Evolutionary conservation across 2,329 filamentous ascomycete genomes (phyloP).

Genomic region (Claviceps lovelessii): DNA sequence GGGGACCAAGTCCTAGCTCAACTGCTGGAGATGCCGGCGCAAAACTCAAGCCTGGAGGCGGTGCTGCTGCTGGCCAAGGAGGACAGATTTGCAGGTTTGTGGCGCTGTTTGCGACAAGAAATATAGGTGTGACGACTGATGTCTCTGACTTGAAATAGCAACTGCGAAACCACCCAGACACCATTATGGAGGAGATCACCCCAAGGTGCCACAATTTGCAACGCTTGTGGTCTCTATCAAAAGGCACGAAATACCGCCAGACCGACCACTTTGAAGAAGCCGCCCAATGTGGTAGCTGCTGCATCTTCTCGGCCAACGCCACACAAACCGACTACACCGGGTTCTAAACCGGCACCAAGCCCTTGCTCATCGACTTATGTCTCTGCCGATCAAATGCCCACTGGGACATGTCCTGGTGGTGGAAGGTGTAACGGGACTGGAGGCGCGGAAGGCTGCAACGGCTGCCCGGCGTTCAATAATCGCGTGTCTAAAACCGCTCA

Average conservation of each 20-base stretch:
- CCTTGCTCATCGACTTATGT: slow-evolving; percentile 54
- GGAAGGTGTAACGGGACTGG: slow-evolving; percentile 94
- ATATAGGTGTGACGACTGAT: neutral
- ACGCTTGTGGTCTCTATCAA: slow-evolving; percentile 87
- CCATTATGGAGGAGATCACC: slow-evolving; percentile 91
- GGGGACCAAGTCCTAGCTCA: slow-evolving; percentile 17
- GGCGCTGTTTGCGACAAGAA: no score
- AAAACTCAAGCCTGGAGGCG: slow-evolving; percentile 7
- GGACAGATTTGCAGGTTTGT: slow-evolving; percentile 61
- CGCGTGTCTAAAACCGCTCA: slow-evolving; percentile 77
- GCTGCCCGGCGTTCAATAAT: slow-evolving; percentile 96
- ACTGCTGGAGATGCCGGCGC: slow-evolving; percentile 6
- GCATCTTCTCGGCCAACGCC: slow-evolving; percentile 28
- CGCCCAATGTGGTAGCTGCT: slow-evolving; percentile 36
- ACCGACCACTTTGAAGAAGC: slow-evolving; percentile 78
- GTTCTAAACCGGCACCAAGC: slow-evolving; percentile 27
- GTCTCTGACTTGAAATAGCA: slow-evolving; percentile 38
- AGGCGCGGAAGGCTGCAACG: slow-evolving; percentile 85
- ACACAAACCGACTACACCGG: slow-evolving; percentile 22
- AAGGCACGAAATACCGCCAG: slow-evolving; percentile 87
- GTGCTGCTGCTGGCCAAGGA: slow-evolving; percentile 22
- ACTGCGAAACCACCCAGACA: slow-evolving; percentile 86
- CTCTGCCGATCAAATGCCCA: slow-evolving; percentile 56
- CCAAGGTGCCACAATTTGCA: slow-evolving; percentile 88
- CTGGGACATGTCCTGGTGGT: slow-evolving; percentile 88